Conservation (phyloP, 2,329 filamentous ascomycete species). For the Fusarium decemcellulare region DNA sequence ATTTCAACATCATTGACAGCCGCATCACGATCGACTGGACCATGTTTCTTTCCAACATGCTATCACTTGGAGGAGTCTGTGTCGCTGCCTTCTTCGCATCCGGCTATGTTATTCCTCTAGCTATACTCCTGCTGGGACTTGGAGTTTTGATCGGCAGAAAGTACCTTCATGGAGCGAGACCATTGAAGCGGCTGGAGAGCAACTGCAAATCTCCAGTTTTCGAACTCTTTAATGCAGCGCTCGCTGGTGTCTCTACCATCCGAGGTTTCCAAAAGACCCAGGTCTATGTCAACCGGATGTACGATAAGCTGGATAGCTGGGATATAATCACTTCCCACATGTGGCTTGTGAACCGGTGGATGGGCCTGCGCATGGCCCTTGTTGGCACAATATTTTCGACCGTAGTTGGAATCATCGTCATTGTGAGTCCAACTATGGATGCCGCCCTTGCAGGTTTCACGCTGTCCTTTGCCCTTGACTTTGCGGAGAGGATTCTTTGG, state of each 20-base stretch:
- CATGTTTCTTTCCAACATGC: constrained; percentile 70
- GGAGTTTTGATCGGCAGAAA: constrained; percentile 70
- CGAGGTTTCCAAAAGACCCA: constrained; percentile 80
- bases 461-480: constrained; percentile 80
- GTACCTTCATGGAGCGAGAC: constrained; percentile 80
- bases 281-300: constrained; percentile 79
- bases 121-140: constrained; percentile 69
- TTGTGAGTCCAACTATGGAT: constrained; percentile 73
- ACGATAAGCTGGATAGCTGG: constrained; percentile 77
- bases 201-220: constrained; percentile 85
- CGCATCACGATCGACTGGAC: constrained; percentile 74
- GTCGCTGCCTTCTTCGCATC: constrained; percentile 79
- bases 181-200: constrained; percentile 83
- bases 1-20: constrained; percentile 82
- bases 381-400: constrained; percentile 79
- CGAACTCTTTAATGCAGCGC: constrained; percentile 81
- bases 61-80: constrained; percentile 76
- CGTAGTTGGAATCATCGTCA: constrained; percentile 74
- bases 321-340: constrained; percentile 76
- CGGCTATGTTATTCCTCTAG: constrained; percentile 74
- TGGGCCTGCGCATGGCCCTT: constrained; percentile 79
- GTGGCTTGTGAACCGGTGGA: constrained; percentile 83
- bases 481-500: constrained; percentile 75
- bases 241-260: constrained; percentile 82
- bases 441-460: constrained; percentile 83